Base-by-base conservation (phyloP, 129 eudicot species). In the Helichrysum umbraculigerum region DNA sequence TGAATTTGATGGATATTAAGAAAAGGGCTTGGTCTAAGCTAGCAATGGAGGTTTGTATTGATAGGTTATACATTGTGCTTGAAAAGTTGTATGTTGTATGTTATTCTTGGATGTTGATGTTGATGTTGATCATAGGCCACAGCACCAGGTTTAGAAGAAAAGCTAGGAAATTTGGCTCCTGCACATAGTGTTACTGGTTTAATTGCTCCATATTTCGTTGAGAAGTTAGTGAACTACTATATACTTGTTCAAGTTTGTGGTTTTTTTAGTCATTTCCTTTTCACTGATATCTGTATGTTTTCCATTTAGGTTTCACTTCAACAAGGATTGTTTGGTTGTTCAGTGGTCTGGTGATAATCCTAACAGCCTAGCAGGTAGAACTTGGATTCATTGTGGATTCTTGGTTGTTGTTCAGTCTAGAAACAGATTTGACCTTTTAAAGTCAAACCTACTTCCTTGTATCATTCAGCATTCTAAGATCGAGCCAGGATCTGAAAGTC, bases 341-440 rank as follows among this genome's bases (percentile, higher is more conserved):
- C 97, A 91, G 60, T 91, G 97, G 94, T 88, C 94, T 35, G 97
- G 97, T 32, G 97, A 91, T 80, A 88, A 91, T 71, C 97, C 97
- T 52, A 91, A 91, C 73, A 89, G 96, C 83, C 79, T 87, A 42
- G 96, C 96, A 78, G 90, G 96, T 89, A 41, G 25, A 20, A 66
- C 15, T 65, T 37, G 41, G 56, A 17, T 68, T 60, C n/a, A 0
- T 20, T 58, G 63, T 60, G 1, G 30, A 10, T 39, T 39, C 12
- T 39, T 39, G 32, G 50, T 66, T 66, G 29, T 66, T 11, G 29
- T 66, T 66, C 50, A 3, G 52, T 34, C 30, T 10, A 67, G 20
- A 62, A 9, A 25, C 7, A 11, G 7, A 30, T 62, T 14, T 62
- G 37, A 30, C 33, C 29, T 25, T 62, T 22, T 1, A 62, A 22